A percentile compares a stretch with the other conserved stretches of the same genome.
These are phyloP conservation scores for Ogataea populi-albae DNA, from an alignment of 805 yeast species.

Conservation along the genomic window DNA sequence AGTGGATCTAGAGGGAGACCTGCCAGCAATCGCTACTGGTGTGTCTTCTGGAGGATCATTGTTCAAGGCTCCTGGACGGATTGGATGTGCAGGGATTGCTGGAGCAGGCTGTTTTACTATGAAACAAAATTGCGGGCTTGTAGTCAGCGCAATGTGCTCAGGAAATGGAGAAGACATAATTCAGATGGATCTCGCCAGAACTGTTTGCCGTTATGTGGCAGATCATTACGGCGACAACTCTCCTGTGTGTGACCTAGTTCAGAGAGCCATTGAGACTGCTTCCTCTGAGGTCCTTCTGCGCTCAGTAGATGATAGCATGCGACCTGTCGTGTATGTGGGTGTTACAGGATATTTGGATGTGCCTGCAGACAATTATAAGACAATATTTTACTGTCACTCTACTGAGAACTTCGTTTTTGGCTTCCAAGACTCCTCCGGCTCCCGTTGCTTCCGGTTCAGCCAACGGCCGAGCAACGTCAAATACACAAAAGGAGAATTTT, in stretches of 20 bases:
- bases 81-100: conserved; percentile 52
- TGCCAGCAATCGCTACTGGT: conserved; percentile 26
- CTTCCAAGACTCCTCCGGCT: conserved; percentile 3
- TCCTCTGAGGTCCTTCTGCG: conserved; percentile 15
- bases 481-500: conserved; percentile 10
- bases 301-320: conserved; percentile 16
- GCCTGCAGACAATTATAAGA: conserved; percentile 3
- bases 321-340: conserved; percentile 24
- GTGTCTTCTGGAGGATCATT: conserved; percentile 56
- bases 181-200: conserved; percentile 39
- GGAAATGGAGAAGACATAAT: conserved; percentile 60
- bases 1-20: not conserved
- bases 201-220: conserved; percentile 21
- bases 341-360: conserved; percentile 22
- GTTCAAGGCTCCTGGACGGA: conserved; percentile 46
- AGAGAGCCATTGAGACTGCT: conserved; percentile 12
- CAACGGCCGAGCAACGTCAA: conserved; percentile 9
- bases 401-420: conserved; percentile 27
- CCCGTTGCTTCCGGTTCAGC: conserved; percentile 10
- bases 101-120: conserved; percentile 42
- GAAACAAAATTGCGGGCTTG: conserved; percentile 15
- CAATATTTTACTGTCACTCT: conserved; percentile 25
- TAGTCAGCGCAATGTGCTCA: conserved; percentile 37
- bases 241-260: conserved; percentile 20
- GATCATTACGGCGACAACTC: conserved; percentile 4